Evolutionary conservation across 257 asterid species (phyloP), one percentile per base, ranked within the genome.

Genomic region (Cynanchum wilfordii): DNA sequence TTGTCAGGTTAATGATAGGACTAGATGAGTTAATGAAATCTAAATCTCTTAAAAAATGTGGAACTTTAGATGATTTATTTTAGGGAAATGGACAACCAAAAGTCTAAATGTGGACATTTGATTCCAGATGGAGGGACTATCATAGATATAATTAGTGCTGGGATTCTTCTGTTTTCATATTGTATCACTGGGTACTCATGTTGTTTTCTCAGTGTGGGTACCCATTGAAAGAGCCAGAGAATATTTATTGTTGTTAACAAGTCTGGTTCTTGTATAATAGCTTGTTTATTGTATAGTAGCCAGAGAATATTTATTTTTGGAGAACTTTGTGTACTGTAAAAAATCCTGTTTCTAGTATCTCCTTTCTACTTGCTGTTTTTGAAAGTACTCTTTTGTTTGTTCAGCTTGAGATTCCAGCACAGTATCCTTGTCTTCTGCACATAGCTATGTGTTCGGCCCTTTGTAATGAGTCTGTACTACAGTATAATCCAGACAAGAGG

Each of bases 401-500:
- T 19, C 97, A 95, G 99, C 95, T 95, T 81, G 99, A 90, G 68
- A 80, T 83, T 73, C 98, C 99, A 27, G 96, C 97, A 51, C 94
- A 90, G 78, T 75, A 80, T 73, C 98, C 91, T 60, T 92, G 97
- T 78, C 98, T 95, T 83, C 98, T 92, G 68, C 98, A 95, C 78
- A 79, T 89, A 62, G 95, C 99, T 58, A 95, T 92, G 95, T 95
- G 98, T 75, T 95, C 99, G 79, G 95, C 99, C 63, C 96, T 95
- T 72, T 95, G 99, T 88, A 95, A 95, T 51, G 98, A 90, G 83
- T 95, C 99, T 76, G 80, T 87, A 67, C 77, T 95, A 81, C 98
- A 92, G 74, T 95, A 92, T 86, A 95, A 95, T 77, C 98, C 98
- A 29, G 99, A 92, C 73, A 95, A 91, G 87, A 87, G 84, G 81